Conservation (phyloP, 129 eudicot genomes). For the Arctium lappa region DNA sequence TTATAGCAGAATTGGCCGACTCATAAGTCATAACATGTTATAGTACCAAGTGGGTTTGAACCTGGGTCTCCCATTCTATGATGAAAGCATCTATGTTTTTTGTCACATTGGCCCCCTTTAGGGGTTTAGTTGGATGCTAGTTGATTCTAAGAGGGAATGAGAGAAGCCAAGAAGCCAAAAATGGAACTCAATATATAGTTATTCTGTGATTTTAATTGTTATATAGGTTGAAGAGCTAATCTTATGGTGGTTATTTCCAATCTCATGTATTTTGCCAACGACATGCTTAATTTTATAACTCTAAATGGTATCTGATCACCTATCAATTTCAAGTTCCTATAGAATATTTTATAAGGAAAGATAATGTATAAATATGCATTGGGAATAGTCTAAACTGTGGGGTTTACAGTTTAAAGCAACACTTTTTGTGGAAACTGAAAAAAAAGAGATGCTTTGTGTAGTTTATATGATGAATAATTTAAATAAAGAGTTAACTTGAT, state of each 20-base stretch:
- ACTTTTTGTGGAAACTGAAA: not conserved
- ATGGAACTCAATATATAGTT: not conserved
- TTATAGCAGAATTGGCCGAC: no score
- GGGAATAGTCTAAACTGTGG: constrained; percentile 19
- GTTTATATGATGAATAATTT: not conserved
- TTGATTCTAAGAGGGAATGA: not conserved
- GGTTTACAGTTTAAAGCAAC: constrained; percentile 20
- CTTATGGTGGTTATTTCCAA: no score
- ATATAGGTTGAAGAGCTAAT: not conserved
- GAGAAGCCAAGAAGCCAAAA: not conserved
- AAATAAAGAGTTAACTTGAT: not conserved
- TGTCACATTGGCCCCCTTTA: not conserved
- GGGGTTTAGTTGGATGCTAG: not conserved
- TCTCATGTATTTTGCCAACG: not conserved
- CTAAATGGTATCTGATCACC: constrained; percentile 10
- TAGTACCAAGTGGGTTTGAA: no score
- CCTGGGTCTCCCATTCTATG: not conserved
- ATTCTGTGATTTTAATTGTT: not conserved
- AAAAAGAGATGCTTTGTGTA: not conserved
- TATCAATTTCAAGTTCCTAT: constrained; percentile 47
- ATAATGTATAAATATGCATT: not conserved
- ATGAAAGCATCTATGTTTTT: not conserved
- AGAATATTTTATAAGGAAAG: constrained; percentile 16
- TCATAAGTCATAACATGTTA: no score
- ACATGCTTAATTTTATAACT: not conserved